Conservation (phyloP, 441 rosid species). For the Erysimum cheiri region DNA sequence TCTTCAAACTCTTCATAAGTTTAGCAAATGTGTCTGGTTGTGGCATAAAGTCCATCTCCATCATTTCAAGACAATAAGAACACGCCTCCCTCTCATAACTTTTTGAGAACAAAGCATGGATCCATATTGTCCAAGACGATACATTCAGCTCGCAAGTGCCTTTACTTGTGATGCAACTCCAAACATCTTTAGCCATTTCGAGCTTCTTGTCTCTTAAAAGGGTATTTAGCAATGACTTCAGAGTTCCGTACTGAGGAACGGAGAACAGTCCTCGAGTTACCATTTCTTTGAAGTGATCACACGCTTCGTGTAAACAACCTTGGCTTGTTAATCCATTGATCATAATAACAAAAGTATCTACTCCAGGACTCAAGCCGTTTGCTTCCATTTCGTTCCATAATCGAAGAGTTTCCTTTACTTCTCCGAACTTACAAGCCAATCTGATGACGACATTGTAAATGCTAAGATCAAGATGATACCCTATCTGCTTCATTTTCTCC, state of each 20-base stretch:
- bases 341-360: constrained; percentile 69
- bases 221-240: constrained; percentile 66
- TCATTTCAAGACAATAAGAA: constrained; percentile 81
- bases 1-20: constrained; percentile 78
- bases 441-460: constrained; percentile 71
- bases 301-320: constrained; percentile 65
- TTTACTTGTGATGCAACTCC: constrained; percentile 67
- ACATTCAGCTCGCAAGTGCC: constrained; percentile 68
- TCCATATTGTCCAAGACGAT: constrained; percentile 88
- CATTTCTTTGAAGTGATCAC: constrained; percentile 82
- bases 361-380: constrained; percentile 68
- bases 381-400: constrained; percentile 81
- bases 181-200: constrained; percentile 76
- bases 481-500: constrained; percentile 58
- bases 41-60: constrained; percentile 81
- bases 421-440: constrained; percentile 76
- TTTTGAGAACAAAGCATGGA: constrained; percentile 76
- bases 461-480: constrained; percentile 62
- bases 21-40: constrained; percentile 83
- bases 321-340: constrained; percentile 69
- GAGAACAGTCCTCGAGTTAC: constrained; percentile 68
- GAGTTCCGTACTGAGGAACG: constrained; percentile 65
- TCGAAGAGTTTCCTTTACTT: constrained; percentile 60
- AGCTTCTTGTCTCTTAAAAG: constrained; percentile 71
- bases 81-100: constrained; percentile 88